These are phyloP conservation scores for Schizochytrium sp. DNA, from an alignment of 108 stramenopile genomes.

Conservation along the genomic window DNA sequence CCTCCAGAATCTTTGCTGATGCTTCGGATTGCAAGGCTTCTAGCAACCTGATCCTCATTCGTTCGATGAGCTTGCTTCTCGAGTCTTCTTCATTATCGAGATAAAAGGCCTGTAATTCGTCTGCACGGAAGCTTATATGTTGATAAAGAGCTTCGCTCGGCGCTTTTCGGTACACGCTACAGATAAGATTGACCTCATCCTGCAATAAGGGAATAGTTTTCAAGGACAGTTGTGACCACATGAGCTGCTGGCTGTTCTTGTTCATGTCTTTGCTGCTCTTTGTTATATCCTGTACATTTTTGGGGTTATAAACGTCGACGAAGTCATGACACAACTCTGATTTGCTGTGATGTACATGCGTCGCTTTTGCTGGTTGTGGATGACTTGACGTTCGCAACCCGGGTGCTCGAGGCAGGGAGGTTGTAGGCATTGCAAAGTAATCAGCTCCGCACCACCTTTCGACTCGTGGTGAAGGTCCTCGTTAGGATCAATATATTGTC, in stretches of 20 bases:
- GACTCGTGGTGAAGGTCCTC: too few species aligned
- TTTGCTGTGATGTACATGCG: too few species aligned
- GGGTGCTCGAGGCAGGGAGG: too few species aligned
- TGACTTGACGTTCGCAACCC: too few species aligned
- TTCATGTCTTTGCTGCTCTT: neutral
- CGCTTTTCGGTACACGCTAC: neutral
- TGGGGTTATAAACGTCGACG: too few species aligned
- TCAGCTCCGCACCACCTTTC: too few species aligned
- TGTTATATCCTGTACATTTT: too few species aligned
- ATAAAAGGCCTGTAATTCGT: conserved; percentile 33
- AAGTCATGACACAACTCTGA: too few species aligned
- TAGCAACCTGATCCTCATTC: conserved; percentile 20
- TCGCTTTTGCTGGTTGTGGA: too few species aligned
- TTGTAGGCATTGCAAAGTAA: too few species aligned
- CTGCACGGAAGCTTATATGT: conserved; percentile 9
- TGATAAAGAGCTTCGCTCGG: conserved; percentile 12
- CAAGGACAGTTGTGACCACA: conserved; percentile 11
- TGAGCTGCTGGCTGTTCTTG: neutral
- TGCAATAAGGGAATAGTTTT: conserved; percentile 40
- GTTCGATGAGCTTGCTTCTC: neutral
- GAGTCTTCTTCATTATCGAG: conserved; percentile 1
- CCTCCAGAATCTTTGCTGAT: neutral
- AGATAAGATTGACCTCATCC: conserved; percentile 40
- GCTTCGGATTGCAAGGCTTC: neutral
- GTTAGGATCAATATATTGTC: too few species aligned